Percentiles rank a stretch among this genome's conserved stretches.
These are phyloP conservation scores for Claviceps paspali DNA, from an alignment of 2,329 filamentous ascomycete species.

Conservation along the genomic window DNA sequence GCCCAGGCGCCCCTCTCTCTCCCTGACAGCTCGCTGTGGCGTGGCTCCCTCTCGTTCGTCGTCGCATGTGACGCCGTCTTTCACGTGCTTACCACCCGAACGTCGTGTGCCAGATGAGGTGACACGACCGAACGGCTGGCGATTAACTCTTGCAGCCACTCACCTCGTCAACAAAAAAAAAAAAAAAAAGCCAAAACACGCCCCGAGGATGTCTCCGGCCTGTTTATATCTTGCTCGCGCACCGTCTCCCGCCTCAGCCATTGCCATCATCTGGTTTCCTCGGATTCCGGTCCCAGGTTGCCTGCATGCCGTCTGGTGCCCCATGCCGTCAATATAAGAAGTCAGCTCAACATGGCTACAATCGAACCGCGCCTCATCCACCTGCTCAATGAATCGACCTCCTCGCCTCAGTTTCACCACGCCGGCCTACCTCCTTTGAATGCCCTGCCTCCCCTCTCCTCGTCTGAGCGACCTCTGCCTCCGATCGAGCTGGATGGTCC, in stretches of 20 bases:
- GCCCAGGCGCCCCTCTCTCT: too few relatives aligned
- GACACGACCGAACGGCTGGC: constrained; percentile 4
- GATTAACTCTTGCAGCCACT: constrained; percentile 2
- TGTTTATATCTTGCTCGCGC: constrained; percentile 1
- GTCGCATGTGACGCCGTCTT: constrained; percentile 6
- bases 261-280: background rate
- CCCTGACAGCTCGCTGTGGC: too few relatives aligned
- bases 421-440: constrained; percentile 41
- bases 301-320: background rate
- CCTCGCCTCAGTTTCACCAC: constrained; percentile 29
- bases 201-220: constrained; percentile 6
- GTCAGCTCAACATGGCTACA: constrained; percentile 38
- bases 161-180: constrained; percentile 1
- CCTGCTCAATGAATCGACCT: constrained; percentile 41
- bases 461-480: constrained; percentile 31
- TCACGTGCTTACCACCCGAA: constrained; percentile 6
- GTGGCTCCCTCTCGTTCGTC: background rate
- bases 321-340: constrained; percentile 4
- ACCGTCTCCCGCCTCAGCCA: background rate
- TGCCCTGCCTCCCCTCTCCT: constrained; percentile 26
- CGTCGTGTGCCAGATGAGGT: constrained; percentile 2
- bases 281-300: background rate
- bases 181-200: constrained; percentile 3
- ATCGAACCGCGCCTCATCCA: constrained; percentile 54
- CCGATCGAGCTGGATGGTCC: constrained; percentile 36